These are phyloP conservation scores for Ophiocordyceps sinensis DNA, from an alignment of 2,329 filamentous ascomycete genomes.

Conservation along the genomic window DNA sequence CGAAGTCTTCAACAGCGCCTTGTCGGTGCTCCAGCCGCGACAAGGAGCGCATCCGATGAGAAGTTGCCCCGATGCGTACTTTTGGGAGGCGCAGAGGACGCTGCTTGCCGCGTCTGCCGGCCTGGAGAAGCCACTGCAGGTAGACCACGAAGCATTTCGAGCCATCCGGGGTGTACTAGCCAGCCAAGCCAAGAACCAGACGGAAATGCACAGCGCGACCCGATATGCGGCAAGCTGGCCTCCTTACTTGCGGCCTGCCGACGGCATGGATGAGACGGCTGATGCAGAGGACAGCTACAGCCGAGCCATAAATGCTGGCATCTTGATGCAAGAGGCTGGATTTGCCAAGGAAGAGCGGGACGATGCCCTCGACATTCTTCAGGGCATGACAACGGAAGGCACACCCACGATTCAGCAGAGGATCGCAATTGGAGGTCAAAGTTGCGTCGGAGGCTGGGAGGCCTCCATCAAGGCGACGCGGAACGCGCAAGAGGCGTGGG, in stretches of 20 bases:
- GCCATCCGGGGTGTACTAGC: conserved; percentile 39
- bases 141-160: conserved; percentile 35
- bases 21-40: conserved; percentile 13
- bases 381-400: conserved; percentile 33
- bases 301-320: conserved; percentile 35
- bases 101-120: conserved; percentile 36
- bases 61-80: conserved; percentile 15
- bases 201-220: conserved; percentile 31
- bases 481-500: conserved; percentile 48
- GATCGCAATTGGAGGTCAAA: conserved; percentile 6
- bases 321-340: conserved; percentile 41
- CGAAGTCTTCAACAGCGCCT: conserved; percentile 15
- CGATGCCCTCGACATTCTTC: conserved; percentile 33
- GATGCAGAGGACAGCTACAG: conserved; percentile 37
- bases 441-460: conserved; percentile 29
- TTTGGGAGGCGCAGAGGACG: conserved; percentile 42
- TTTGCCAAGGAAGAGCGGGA: conserved; percentile 34
- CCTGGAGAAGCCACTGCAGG: conserved; percentile 32
- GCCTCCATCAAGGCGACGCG: conserved; percentile 43
- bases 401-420: conserved; percentile 42
- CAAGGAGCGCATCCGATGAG: conserved; percentile 9
- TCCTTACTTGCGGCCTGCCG: conserved; percentile 40
- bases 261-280: conserved; percentile 44
- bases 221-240: conserved; percentile 43
- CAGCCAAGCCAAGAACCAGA: conserved; percentile 35